phyloP scores from a whole-genome alignment of 345 rosid genomes.

The Chamaenerion angustifolium region DNA sequence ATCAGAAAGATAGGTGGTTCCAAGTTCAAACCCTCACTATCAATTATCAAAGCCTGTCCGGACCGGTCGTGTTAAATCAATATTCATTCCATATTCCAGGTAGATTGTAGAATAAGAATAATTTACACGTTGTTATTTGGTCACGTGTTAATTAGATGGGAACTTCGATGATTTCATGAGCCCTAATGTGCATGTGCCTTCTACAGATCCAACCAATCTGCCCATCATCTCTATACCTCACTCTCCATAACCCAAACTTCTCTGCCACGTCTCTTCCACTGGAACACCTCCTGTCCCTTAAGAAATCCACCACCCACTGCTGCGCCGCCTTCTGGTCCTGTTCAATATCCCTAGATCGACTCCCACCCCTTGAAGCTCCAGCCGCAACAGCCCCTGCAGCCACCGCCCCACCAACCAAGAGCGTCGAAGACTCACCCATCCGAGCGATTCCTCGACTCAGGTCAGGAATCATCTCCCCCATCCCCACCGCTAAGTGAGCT shows the following conservation, averaged over 20 bases:
- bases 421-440: constrained; percentile 43
- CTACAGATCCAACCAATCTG: constrained; percentile 87
- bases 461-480: constrained; percentile 94
- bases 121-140: too few relatives aligned
- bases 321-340: constrained; percentile 69
- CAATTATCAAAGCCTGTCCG: too few relatives aligned
- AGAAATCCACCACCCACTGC: constrained; percentile 81
- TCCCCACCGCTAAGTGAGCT: constrained; percentile 79
- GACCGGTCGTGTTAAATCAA: too few relatives aligned
- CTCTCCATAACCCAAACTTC: constrained; percentile 85
- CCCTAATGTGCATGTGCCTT: constrained; percentile 63
- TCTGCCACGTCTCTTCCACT: constrained; percentile 78
- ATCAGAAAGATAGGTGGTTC: too few relatives aligned
- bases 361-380: constrained; percentile 31
- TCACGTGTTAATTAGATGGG: constrained; percentile 17
- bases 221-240: constrained; percentile 68
- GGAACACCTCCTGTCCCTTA: constrained; percentile 64
- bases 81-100: too few relatives aligned
- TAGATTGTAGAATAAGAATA: too few relatives aligned
- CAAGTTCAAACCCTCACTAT: too few relatives aligned
- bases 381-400: constrained; percentile 61
- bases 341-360: constrained; percentile 32
- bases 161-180: constrained; percentile 55
- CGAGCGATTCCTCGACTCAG: constrained; percentile 73
- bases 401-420: constrained; percentile 52